Conservation (phyloP, 108 stramenopile species). For the Pinguiococcus pyrenoidosus region DNA sequence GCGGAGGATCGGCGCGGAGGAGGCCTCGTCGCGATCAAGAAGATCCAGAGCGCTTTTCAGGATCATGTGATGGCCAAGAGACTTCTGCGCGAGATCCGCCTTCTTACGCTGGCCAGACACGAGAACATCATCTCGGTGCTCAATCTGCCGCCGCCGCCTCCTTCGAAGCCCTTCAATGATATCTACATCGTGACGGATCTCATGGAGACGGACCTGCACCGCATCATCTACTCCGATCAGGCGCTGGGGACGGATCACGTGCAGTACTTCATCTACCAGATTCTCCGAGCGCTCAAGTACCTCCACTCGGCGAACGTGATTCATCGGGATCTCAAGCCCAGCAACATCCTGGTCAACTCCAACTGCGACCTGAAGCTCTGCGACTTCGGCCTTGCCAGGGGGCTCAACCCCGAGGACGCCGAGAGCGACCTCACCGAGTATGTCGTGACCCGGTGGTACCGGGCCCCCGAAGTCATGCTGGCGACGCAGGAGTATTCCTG, state of each 20-base stretch:
- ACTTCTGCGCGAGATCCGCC: slow-evolving; percentile 22
- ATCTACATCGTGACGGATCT: slow-evolving; percentile 26
- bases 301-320: slow-evolving; percentile 15
- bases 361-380: slow-evolving; percentile 41
- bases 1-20: slow-evolving; percentile 15
- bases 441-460: slow-evolving; percentile 97
- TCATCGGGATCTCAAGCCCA: slow-evolving; percentile 37
- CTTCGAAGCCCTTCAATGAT: neutral
- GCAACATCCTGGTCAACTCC: slow-evolving; percentile 21
- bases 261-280: slow-evolving; percentile 16
- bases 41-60: slow-evolving; percentile 7
- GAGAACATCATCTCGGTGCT: slow-evolving; percentile 16
- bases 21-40: slow-evolving; percentile 23
- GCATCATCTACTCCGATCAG: slow-evolving; percentile 40
- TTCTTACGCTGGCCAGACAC: slow-evolving; percentile 14
- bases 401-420: slow-evolving; percentile 12
- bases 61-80: slow-evolving; percentile 20
- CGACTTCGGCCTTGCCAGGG: slow-evolving; percentile 42
- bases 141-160: slow-evolving; percentile 6
- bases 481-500: slow-evolving; percentile 23
- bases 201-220: slow-evolving; percentile 47
- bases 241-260: slow-evolving; percentile 5
- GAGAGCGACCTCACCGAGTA: slow-evolving; percentile 75
- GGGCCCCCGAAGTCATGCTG: slow-evolving; percentile 91
- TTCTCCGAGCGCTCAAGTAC: slow-evolving; percentile 15